Evolutionary conservation across 805 yeast species (phyloP), one percentile per base, ranked within the genome.

Genomic region (Ogataea pini): DNA sequence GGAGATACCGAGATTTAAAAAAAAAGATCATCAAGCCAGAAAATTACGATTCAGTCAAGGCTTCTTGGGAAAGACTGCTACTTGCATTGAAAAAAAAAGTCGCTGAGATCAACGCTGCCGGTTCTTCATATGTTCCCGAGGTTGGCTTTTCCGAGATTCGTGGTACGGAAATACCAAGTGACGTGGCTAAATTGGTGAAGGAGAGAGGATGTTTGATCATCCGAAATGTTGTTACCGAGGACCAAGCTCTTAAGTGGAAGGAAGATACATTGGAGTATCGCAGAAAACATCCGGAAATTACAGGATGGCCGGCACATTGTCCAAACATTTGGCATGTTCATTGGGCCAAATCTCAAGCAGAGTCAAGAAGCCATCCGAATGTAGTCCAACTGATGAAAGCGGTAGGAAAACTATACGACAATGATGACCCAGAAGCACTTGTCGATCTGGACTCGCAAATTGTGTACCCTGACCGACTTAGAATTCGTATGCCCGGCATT

Each of bases 381-480:
- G 50, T 70, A 18, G 49, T 61, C 14, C 52, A 57, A 46, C 57
- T 67, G 6, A 61, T 65, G 59, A 53, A 48, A 20, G 50, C 52
- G 9, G 48, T 51, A 20, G 49, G 55, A 6, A 42, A 27, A 24
- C 10, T 48, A 20, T 53, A 47, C 34, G 29, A 19, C n/a, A 51
- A 49, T n/a, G 52, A 58, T n/a, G 49, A 67, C 18, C 56, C 61
- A 1, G 57, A 57, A 12, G 50, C 60, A 12, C 54, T 53, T 17
- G 51, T 72, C 14, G 68, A 70, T 34, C 55, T 67, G 39, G 60
- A 58, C 10, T 59, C 65, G 9, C 67, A 69, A 32, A 57, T 73
- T 16, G 60, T 66, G 12, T 74, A 74, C 52, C 75, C 74, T n/a
- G 78, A 74, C 55, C 57, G 76, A 17, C 57, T 72, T 29, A 59